Percentiles rank a stretch among this genome's conserved stretches.
These are phyloP conservation scores for Skeletonema costatum DNA, from an alignment of 108 stramenopile species.

Conservation along the genomic window DNA sequence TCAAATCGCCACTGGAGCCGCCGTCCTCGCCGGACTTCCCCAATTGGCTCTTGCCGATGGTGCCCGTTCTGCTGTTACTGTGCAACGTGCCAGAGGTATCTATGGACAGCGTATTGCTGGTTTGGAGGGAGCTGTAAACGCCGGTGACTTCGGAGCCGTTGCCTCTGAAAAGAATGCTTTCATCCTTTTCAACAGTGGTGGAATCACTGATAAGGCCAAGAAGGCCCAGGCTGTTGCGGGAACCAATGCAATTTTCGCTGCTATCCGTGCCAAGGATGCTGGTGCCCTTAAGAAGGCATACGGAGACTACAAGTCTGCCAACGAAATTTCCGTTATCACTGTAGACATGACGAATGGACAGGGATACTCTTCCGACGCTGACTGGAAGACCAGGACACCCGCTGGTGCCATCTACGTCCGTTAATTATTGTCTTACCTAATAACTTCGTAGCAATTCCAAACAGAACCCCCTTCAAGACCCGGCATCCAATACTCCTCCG, in stretches of 20 bases:
- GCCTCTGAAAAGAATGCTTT: conserved; percentile 93
- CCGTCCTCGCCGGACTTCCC: conserved; percentile 68
- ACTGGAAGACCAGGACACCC: conserved; percentile 70
- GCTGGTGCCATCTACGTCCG: conserved; percentile 52
- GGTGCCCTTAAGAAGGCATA: conserved; percentile 77
- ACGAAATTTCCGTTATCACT: conserved; percentile 47
- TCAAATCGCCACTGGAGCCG: conserved; percentile 75
- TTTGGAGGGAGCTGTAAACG: conserved; percentile 80
- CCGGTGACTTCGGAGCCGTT: conserved; percentile 89
- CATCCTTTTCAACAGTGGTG: conserved; percentile 94
- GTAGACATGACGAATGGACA: conserved; percentile 62
- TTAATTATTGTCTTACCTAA: neutral
- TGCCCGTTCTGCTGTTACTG: conserved; percentile 80
- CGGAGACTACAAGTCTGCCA: conserved; percentile 57
- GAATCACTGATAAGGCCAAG: conserved; percentile 66
- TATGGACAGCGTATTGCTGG: conserved; percentile 90
- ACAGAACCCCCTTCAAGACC: neutral
- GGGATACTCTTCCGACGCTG: conserved; percentile 78
- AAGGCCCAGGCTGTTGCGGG: conserved; percentile 73
- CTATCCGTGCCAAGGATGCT: conserved; percentile 78
- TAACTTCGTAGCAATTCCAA: neutral
- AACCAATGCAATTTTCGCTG: conserved; percentile 85
- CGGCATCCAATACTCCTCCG: neutral
- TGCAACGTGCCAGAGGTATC: conserved; percentile 67
- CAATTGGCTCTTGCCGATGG: conserved; percentile 86